These are phyloP conservation scores for Raphanus hybrid DNA, from an alignment of 441 rosid genomes.

Conservation along the genomic window DNA sequence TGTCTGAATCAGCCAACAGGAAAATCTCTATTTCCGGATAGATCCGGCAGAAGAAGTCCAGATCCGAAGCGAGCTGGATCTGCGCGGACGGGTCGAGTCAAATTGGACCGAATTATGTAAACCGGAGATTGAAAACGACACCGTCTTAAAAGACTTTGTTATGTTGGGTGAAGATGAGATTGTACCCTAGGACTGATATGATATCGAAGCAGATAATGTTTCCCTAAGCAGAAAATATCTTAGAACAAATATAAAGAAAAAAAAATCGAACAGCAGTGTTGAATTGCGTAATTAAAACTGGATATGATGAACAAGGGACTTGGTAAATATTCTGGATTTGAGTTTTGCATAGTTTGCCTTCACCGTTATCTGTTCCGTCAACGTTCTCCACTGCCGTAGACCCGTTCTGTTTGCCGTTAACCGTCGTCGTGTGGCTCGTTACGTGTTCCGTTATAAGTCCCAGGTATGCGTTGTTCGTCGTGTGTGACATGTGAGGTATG, in stretches of 20 bases:
- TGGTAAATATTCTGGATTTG: not conserved
- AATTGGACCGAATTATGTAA: conserved; percentile 31
- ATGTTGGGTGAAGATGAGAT: conserved; percentile 47
- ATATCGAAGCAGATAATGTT: conserved; percentile 51
- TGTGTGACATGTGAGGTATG: conserved; percentile 41
- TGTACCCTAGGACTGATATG: conserved; percentile 54
- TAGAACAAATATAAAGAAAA: not conserved
- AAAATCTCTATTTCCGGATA: conserved; percentile 9
- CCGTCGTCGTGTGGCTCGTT: conserved; percentile 11
- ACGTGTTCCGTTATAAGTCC: conserved; percentile 17
- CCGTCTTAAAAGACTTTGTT: conserved; percentile 27
- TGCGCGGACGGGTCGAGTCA: conserved; percentile 4
- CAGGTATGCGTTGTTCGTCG: conserved; percentile 40
- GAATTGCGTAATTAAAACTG: conserved; percentile 13
- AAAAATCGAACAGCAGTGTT: not conserved
- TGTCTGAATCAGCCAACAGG: conserved; percentile 29
- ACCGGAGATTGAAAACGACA: conserved; percentile 29
- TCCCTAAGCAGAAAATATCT: conserved; percentile 34
- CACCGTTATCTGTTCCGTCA: conserved; percentile 31
- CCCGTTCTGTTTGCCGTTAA: conserved; percentile 17
- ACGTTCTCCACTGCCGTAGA: not conserved
- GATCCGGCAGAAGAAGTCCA: conserved; percentile 24
- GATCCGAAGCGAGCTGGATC: conserved; percentile 28
- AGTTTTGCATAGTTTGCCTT: conserved; percentile 30
- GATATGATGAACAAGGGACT: not conserved